Base-by-base conservation (phyloP, 345 rosid genomes). In the Nephelium lappaceum region DNA sequence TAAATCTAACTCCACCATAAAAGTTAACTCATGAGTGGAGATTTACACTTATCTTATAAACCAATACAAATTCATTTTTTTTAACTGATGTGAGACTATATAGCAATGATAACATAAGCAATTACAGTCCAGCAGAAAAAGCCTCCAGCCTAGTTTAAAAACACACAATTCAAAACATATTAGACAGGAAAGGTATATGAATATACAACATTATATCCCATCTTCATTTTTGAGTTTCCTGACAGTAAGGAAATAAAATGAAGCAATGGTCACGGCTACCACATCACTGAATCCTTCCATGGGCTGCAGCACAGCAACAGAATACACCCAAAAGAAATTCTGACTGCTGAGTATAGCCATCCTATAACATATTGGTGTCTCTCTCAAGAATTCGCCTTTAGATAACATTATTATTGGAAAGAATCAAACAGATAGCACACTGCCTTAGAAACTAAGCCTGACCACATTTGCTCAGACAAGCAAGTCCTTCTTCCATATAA, bases 401-500 rank as follows among this genome's bases (percentile, higher is more conserved):
- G 53, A 31, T 7, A 73, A 68, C 7, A 67, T 16, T 25, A 49
- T 61, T 4, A 18, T n/a, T 75, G 1, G 21, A 73, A 67, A 67
- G 66, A 61, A 21, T 45, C 14, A 25, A 63, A 27, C 18, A 45
- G 51, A n/a, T 42, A 69, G 73, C 67, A 9, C 23, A 74, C 57
- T 25, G 72, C 14, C 9, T 27, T 60, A 38, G 41, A 69, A 63
- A 24, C 47, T 82, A 87, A 67, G 89, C 87, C 84, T 87, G 93
- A 53, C 92, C 85, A 81, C 93, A 91, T 86, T 89, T 92, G 88
- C 89, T 89, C 73, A 96, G 81, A 84, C 98, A 93, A 80, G 81
- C 83, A 62, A 91, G 66, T 75, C 99, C 98, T 85, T 96, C 97
- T 87, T 96, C 98, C 79, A 89, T 42, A 78, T 93, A 94, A 80